These are phyloP conservation scores for Catharanthus roseus DNA, from an alignment of 257 asterid genomes.

Conservation along the genomic window DNA sequence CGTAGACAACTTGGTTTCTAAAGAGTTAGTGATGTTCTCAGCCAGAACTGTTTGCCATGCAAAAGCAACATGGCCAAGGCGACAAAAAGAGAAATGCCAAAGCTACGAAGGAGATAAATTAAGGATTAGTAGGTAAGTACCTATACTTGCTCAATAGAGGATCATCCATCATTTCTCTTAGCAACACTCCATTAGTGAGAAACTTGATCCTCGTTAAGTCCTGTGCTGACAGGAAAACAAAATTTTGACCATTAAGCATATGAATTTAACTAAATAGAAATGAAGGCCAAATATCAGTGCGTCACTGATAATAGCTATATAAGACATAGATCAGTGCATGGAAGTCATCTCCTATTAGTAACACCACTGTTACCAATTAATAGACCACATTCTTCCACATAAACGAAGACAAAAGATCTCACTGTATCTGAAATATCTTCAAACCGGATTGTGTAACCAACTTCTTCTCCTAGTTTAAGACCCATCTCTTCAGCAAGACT, in stretches of 20 bases:
- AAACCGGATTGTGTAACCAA: conserved; percentile 94
- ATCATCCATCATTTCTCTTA: conserved; percentile 99
- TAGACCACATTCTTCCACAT: neutral
- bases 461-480: conserved; percentile 86
- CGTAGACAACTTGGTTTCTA: neutral
- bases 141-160: conserved; percentile 94
- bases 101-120: neutral
- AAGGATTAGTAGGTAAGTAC: conserved; percentile 25
- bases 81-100: neutral
- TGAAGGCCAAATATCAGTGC: neutral
- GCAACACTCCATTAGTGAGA: conserved; percentile 92
- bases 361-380: neutral
- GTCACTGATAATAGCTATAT: neutral
- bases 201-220: conserved; percentile 76
- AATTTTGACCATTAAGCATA: conserved; percentile 17
- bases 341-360: neutral
- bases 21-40: neutral
- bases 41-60: too few species aligned
- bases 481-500: conserved; percentile 97
- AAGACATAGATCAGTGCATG: neutral
- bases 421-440: conserved; percentile 79
- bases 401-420: conserved; percentile 22
- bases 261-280: neutral
- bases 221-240: conserved; percentile 43
- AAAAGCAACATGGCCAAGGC: neutral